Percentiles rank a stretch among this genome's conserved stretches.
Evolutionary conservation across 768 basidiomycete species (phyloP).

Genomic region (Hirschioporus abietinus): DNA sequence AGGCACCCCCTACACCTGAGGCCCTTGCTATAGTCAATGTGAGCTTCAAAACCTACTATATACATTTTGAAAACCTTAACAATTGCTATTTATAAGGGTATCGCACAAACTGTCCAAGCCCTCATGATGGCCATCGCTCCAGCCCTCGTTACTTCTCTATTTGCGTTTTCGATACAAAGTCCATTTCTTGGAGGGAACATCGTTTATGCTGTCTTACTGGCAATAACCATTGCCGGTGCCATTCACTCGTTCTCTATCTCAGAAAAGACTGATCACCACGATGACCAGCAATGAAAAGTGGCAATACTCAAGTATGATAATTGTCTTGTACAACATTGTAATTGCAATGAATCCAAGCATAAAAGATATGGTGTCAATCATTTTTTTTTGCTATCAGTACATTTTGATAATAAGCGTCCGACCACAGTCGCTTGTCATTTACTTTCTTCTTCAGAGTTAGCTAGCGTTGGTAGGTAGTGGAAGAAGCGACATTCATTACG

Average conservation of each 20-base stretch:
- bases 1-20: conserved; percentile 11
- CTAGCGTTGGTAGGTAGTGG: too few relatives aligned
- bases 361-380: too few relatives aligned
- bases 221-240: not conserved
- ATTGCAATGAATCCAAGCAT: too few relatives aligned
- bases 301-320: too few relatives aligned
- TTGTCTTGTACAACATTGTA: too few relatives aligned
- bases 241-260: not conserved
- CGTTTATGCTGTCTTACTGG: not conserved
- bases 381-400: too few relatives aligned
- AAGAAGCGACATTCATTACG: not conserved
- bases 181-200: conserved; percentile 4
- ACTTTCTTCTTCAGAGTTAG: too few relatives aligned
- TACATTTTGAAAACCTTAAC: not conserved
- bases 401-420: too few relatives aligned
- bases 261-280: not conserved
- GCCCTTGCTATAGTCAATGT: conserved; percentile 15
- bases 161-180: conserved; percentile 15
- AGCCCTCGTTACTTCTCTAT: conserved; percentile 14
- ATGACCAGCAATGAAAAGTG: not conserved
- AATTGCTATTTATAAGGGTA: not conserved
- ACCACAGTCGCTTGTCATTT: too few relatives aligned
- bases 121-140: conserved; percentile 15
- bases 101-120: conserved; percentile 14
- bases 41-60: not conserved